Conservation (phyloP, 2,329 filamentous ascomycete genomes). For the Rhinocladiella mackenziei region DNA sequence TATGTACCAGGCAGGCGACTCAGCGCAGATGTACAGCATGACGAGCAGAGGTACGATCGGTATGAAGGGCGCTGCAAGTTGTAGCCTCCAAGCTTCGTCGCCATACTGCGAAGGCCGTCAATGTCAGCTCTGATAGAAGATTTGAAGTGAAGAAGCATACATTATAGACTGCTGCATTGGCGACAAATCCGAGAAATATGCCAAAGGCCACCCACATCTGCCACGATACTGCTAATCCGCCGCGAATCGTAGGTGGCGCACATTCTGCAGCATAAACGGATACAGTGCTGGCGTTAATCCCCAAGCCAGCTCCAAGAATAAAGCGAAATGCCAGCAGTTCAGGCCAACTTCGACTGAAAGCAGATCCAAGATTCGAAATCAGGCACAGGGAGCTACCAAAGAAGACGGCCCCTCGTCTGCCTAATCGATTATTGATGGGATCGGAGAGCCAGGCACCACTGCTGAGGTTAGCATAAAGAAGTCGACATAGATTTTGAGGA, state of each 20-base stretch:
- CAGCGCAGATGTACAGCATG: constrained; percentile 59
- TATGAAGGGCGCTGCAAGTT: constrained; percentile 61
- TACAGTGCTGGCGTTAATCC: constrained; percentile 44
- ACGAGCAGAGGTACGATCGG: constrained; percentile 59
- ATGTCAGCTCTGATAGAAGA: not conserved
- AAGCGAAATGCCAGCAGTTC: constrained; percentile 54
- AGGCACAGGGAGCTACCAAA: constrained; percentile 56
- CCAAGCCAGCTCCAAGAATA: constrained; percentile 36
- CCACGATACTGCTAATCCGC: constrained; percentile 52
- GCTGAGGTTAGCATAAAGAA: constrained; percentile 3
- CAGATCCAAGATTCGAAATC: constrained; percentile 48
- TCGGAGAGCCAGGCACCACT: constrained; percentile 65
- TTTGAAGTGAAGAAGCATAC: constrained; percentile 30
- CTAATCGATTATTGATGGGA: constrained; percentile 66
- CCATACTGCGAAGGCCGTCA: constrained; percentile 34
- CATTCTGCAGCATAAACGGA: constrained; percentile 49
- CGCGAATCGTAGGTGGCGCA: constrained; percentile 47
- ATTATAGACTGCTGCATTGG: constrained; percentile 61
- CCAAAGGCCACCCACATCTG: constrained; percentile 52
- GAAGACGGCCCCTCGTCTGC: constrained; percentile 66
- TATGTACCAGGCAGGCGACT: constrained; percentile 64
- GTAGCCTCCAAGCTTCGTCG: constrained; percentile 58
- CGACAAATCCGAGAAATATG: constrained; percentile 63
- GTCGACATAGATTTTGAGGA: constrained; percentile 23
- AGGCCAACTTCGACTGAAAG: constrained; percentile 55